Conservation (phyloP, 2,329 filamentous ascomycete species). For the Sarocladiaceae sp. region DNA sequence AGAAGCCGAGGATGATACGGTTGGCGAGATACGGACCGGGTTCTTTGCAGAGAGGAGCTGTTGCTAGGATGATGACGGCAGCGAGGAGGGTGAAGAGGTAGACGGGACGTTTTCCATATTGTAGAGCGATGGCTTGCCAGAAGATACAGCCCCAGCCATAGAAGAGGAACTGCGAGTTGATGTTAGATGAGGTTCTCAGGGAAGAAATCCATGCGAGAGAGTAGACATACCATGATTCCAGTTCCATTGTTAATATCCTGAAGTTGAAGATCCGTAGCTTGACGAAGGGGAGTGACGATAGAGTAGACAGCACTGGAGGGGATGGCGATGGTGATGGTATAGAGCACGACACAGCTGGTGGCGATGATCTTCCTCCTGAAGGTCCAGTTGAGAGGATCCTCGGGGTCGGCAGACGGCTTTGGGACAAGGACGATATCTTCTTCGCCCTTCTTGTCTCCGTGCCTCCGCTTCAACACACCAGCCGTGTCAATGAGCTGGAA, state of each 20-base stretch:
- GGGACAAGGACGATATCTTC: constrained; percentile 18
- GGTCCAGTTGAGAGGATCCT: constrained; percentile 21
- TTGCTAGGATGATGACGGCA: constrained; percentile 20
- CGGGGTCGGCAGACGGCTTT: constrained; percentile 17
- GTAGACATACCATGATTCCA: constrained; percentile 19
- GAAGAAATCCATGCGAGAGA: background rate
- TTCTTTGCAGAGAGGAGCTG: constrained; percentile 20
- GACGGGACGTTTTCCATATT: constrained; percentile 48
- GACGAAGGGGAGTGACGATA: constrained; percentile 21
- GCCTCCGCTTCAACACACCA: constrained; percentile 4
- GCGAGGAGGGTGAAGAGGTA: constrained; percentile 23
- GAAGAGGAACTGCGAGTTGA: constrained; percentile 20
- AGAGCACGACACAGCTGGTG: constrained; percentile 17
- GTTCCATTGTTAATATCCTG: constrained; percentile 22
- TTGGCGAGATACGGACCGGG: constrained; percentile 19
- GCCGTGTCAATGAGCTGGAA: constrained; percentile 12
- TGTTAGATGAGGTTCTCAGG: background rate
- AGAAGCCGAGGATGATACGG: constrained; percentile 22
- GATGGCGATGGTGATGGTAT: constrained; percentile 17
- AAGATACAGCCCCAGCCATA: constrained; percentile 27
- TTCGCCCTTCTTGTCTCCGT: constrained; percentile 9
- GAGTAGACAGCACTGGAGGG: constrained; percentile 24
- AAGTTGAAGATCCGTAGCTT: constrained; percentile 17
- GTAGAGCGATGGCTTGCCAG: constrained; percentile 25
- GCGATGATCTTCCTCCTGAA: constrained; percentile 16